These are phyloP conservation scores for Chamaenerion angustifolium DNA, from an alignment of 345 rosid genomes.

Conservation along the genomic window DNA sequence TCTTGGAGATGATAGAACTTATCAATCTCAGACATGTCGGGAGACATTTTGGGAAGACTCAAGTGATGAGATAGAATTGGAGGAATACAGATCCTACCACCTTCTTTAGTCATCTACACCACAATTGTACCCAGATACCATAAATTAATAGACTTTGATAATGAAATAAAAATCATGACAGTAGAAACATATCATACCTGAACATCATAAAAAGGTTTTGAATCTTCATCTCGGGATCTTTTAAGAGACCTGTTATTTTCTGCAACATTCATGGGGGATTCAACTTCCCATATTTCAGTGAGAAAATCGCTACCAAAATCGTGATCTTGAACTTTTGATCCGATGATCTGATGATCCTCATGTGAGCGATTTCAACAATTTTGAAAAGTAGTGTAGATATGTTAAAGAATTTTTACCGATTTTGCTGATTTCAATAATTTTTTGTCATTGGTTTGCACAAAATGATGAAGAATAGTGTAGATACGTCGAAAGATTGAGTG, in stretches of 20 bases:
- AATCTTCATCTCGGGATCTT: slow-evolving; percentile 25
- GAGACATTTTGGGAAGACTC: slow-evolving; percentile 64
- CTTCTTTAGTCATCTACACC: slow-evolving; percentile 21
- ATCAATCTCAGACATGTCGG: slow-evolving; percentile 49
- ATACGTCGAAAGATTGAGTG: no score
- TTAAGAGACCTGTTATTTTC: slow-evolving; percentile 12
- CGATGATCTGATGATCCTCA: slow-evolving; percentile 16
- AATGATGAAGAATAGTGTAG: no score
- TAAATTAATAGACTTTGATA: neutral
- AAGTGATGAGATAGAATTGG: slow-evolving; percentile 59
- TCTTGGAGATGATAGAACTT: slow-evolving; percentile 41
- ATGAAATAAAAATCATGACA: neutral
- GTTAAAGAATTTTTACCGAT: no score
- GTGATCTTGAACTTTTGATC: slow-evolving; percentile 12
- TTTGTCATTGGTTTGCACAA: no score
- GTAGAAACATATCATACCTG: slow-evolving; percentile 21
- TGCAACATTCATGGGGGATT: slow-evolving; percentile 3
- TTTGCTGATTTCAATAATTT: no score
- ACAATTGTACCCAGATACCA: neutral
- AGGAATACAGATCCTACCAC: slow-evolving; percentile 26
- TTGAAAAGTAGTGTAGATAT: no score
- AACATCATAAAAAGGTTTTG: slow-evolving; percentile 32
- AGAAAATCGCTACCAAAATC: slow-evolving; percentile 20
- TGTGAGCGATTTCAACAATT: slow-evolving; percentile 35
- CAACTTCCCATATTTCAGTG: slow-evolving; percentile 36